Evolutionary conservation across 805 yeast genomes (phyloP).

Genomic region (Ogataea pini): DNA sequence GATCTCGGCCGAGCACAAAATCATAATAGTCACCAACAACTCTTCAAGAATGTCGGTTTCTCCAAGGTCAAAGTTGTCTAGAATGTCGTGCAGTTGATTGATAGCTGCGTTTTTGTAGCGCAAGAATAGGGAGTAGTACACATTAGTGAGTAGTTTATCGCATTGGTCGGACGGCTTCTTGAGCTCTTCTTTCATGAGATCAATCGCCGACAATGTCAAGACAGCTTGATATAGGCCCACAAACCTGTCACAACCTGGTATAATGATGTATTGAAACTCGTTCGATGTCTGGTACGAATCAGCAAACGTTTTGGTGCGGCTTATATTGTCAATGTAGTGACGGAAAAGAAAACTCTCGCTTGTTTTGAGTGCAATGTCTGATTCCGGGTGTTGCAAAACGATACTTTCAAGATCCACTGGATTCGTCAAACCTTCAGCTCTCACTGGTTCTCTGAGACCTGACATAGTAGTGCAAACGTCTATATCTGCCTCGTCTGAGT

Average conservation of each 20-base stretch:
- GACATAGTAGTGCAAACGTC: too few relatives aligned
- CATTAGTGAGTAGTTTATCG: slow-evolving; percentile 4
- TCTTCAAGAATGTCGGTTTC: slow-evolving; percentile 29
- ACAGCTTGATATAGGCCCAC: slow-evolving; percentile 28
- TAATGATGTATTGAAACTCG: slow-evolving; percentile 30
- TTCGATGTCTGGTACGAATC: slow-evolving; percentile 17
- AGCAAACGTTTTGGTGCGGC: slow-evolving; percentile 28
- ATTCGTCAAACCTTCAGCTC: too few relatives aligned
- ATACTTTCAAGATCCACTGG: background rate
- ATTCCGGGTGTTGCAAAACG: background rate
- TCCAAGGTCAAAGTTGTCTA: slow-evolving; percentile 27
- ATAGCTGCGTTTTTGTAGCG: slow-evolving; percentile 35
- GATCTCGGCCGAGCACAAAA: slow-evolving; percentile 35
- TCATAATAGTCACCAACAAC: slow-evolving; percentile 30
- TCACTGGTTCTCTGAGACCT: too few relatives aligned
- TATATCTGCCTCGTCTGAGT: background rate
- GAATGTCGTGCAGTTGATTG: slow-evolving; percentile 30
- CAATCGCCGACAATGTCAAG: slow-evolving; percentile 29
- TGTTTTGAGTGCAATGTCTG: background rate
- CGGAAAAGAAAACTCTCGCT: slow-evolving; percentile 22
- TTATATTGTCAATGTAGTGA: slow-evolving; percentile 24
- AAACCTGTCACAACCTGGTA: slow-evolving; percentile 29
- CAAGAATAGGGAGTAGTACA: slow-evolving; percentile 14
- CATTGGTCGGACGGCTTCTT: slow-evolving; percentile 1
- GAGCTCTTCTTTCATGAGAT: slow-evolving; percentile 22